Evolutionary conservation across 306 rosid species (phyloP).

Genomic region (Pachyrhizus erosus): DNA sequence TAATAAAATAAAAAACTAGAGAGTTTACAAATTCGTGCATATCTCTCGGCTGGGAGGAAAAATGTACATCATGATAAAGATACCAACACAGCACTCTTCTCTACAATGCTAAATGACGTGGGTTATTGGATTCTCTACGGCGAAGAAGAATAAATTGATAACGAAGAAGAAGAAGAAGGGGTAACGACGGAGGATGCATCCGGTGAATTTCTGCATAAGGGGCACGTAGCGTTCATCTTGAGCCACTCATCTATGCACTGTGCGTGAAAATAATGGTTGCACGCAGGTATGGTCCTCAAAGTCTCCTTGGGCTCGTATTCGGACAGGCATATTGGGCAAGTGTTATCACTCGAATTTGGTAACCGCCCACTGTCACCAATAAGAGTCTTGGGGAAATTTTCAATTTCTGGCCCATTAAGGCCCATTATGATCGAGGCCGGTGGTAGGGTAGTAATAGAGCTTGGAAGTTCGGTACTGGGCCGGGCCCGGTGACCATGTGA

Average conservation of each 20-base stretch:
- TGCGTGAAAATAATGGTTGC: slow-evolving; percentile 73
- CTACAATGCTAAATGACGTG: no score
- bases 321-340: slow-evolving; percentile 67
- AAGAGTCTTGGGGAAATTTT: slow-evolving; percentile 56
- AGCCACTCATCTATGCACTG: slow-evolving; percentile 80
- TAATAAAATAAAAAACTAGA: not conserved
- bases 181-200: not conserved
- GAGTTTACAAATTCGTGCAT: not conserved
- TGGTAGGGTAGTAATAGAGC: not conserved
- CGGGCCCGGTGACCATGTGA: slow-evolving; percentile 21
- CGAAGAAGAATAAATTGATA: no score
- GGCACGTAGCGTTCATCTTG: slow-evolving; percentile 71
- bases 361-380: slow-evolving; percentile 62
- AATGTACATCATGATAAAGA: no score
- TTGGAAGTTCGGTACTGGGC: not conserved
- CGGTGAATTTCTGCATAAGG: slow-evolving; percentile 69
- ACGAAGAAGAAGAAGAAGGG: no score
- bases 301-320: slow-evolving; percentile 72
- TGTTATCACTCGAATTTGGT: slow-evolving; percentile 60
- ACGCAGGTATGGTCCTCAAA: slow-evolving; percentile 70
- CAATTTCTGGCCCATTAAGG: slow-evolving; percentile 59
- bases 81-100: no score
- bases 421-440: not conserved
- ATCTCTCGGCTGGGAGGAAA: no score
- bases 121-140: no score